Conservation (phyloP, 2,329 filamentous ascomycete species). For the Colletotrichum cereale region DNA sequence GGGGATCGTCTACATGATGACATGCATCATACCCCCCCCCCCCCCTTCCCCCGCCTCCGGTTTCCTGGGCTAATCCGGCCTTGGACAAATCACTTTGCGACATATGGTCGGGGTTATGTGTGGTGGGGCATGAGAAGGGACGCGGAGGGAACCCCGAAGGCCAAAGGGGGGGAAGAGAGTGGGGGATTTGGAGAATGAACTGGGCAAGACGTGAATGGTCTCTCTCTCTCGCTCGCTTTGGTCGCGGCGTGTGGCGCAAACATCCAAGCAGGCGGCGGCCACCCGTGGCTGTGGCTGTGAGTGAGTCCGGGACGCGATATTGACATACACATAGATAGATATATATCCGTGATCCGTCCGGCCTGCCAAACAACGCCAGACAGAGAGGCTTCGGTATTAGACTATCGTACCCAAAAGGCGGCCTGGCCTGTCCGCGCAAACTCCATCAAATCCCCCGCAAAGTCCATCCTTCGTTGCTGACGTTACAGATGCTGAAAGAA, state of each 20-base stretch:
- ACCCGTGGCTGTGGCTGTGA: neutral
- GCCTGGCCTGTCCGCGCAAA: slow-evolving; percentile 33
- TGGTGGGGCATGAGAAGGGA: neutral
- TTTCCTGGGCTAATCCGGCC: neutral
- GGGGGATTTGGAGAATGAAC: neutral
- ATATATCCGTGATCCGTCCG: neutral
- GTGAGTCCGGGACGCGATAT: neutral
- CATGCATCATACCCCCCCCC: slow-evolving; percentile 17
- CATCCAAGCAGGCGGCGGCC: neutral
- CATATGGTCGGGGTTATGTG: neutral
- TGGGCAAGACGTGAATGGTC: neutral
- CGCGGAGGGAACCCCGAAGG: slow-evolving; percentile 13
- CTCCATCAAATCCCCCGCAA: slow-evolving; percentile 22
- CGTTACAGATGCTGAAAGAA: slow-evolving; percentile 12
- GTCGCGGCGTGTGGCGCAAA: neutral
- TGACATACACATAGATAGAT: neutral
- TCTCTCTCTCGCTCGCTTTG: neutral
- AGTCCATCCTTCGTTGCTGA: slow-evolving; percentile 19
- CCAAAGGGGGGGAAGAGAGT: neutral
- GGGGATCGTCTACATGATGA: neutral
- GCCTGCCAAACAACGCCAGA: slow-evolving; percentile 10
- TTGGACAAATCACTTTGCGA: neutral
- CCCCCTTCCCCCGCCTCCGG: no score
- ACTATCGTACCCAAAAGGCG: slow-evolving; percentile 37
- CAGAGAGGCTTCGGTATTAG: slow-evolving; percentile 29